Conservation (phyloP, 495 filamentous ascomycete genomes). For the Neurospora sp. region DNA sequence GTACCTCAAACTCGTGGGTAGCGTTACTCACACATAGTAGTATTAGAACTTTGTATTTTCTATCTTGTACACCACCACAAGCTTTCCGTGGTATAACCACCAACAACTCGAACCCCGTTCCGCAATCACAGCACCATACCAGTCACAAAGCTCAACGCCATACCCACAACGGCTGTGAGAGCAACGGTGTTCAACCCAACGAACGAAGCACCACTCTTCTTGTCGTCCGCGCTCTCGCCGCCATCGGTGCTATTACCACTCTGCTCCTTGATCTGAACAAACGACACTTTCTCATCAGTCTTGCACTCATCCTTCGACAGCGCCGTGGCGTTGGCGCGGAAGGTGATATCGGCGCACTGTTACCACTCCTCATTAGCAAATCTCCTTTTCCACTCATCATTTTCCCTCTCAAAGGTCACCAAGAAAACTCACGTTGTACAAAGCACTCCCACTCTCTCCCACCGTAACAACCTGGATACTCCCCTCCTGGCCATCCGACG, state of each 20-base stretch:
- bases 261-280: slow-evolving; percentile 8
- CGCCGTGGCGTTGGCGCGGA: slow-evolving; percentile 32
- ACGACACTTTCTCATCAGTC: slow-evolving; percentile 32
- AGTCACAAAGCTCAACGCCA: slow-evolving; percentile 43
- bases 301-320: slow-evolving; percentile 35
- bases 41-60: neutral
- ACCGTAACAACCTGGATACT: slow-evolving; percentile 50
- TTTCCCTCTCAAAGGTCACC: neutral
- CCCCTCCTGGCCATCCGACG: slow-evolving; percentile 40
- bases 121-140: slow-evolving; percentile 13
- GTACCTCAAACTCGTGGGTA: neutral
- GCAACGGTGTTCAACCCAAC: slow-evolving; percentile 17
- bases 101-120: neutral
- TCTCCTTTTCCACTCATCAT: neutral
- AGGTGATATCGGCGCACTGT: slow-evolving; percentile 55
- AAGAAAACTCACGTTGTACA: slow-evolving; percentile 49
- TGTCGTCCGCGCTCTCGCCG: neutral
- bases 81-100: neutral
- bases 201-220: slow-evolving; percentile 5
- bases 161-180: slow-evolving; percentile 42
- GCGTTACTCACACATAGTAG: neutral
- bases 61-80: neutral
- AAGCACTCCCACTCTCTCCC: slow-evolving; percentile 31
- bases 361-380: neutral
- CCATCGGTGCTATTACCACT: neutral